phyloP scores from a whole-genome alignment of 129 eudicot species.

The Saposhnikovia divaricata region DNA sequence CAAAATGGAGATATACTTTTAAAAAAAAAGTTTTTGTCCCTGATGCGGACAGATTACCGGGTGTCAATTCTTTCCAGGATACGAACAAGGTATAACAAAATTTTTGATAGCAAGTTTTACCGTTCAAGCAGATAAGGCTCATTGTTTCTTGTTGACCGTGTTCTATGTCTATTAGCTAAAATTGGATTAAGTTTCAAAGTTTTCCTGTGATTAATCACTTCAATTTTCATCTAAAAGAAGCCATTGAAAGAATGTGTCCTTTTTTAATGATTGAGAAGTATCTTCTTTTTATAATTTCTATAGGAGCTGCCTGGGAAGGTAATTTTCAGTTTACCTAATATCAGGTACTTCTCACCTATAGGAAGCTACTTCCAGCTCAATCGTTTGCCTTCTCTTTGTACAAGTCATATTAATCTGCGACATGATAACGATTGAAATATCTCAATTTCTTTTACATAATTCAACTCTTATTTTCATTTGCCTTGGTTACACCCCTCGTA shows the following conservation, averaged over 20 bases:
- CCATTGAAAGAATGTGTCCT: too few relatives aligned
- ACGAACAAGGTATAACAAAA: constrained; percentile 65
- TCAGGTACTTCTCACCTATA: neutral
- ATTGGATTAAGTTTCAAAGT: neutral
- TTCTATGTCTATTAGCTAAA: neutral
- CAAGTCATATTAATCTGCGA: neutral
- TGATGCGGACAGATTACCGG: constrained; percentile 81
- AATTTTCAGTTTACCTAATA: neutral
- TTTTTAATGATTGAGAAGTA: too few relatives aligned
- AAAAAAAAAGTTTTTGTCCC: constrained; percentile 77
- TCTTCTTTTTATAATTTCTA: neutral
- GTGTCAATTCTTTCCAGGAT: constrained; percentile 93
- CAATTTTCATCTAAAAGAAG: neutral
- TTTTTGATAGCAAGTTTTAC: neutral
- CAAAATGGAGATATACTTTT: constrained; percentile 91
- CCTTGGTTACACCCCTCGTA: too few relatives aligned
- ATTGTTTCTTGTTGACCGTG: neutral
- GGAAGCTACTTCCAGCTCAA: neutral
- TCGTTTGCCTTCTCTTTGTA: neutral
- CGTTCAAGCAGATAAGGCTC: neutral
- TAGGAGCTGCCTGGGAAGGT: neutral
- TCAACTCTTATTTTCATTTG: too few relatives aligned
- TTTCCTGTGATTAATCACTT: neutral
- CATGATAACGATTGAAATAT: neutral
- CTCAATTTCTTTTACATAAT: neutral